Evolutionary conservation across 2,329 filamentous ascomycete genomes (phyloP).

Genomic region (Leptographium galeiforme): DNA sequence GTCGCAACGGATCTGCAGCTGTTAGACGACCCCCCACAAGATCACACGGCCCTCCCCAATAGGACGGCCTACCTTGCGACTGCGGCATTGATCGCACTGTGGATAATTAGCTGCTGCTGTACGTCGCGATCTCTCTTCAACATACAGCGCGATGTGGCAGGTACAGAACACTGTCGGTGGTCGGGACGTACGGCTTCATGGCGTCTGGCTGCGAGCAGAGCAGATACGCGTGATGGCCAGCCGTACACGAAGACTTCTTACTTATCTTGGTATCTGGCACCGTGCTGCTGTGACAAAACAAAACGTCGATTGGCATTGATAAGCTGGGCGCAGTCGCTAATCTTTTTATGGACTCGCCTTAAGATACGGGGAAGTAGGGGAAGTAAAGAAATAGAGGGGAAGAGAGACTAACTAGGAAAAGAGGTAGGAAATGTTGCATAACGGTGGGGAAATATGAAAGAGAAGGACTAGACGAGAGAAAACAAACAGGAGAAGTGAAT

Average conservation of each 20-base stretch:
- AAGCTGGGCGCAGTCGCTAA: neutral
- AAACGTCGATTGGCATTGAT: neutral
- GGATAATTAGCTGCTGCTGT: neutral
- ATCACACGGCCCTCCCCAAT: no score
- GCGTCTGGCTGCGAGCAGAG: neutral
- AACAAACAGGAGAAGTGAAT: no score
- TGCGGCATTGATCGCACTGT: constrained; percentile 4
- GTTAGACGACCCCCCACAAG: neutral
- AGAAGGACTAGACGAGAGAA: no score
- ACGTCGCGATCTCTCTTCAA: neutral
- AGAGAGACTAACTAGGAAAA: no score
- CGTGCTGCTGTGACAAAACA: neutral
- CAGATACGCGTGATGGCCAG: neutral
- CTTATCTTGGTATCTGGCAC: neutral
- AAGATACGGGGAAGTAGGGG: neutral
- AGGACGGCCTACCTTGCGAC: neutral
- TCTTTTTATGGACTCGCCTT: neutral
- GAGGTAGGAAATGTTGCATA: no score
- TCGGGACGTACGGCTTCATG: neutral
- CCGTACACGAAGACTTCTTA: neutral
- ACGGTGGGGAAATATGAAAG: no score
- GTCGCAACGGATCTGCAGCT: neutral
- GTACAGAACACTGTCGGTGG: neutral
- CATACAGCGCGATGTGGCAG: constrained; percentile 1
- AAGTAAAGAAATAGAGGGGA: no score